Conservation (phyloP, 2,329 filamentous ascomycete genomes). For the Aspergillus sp. region DNA sequence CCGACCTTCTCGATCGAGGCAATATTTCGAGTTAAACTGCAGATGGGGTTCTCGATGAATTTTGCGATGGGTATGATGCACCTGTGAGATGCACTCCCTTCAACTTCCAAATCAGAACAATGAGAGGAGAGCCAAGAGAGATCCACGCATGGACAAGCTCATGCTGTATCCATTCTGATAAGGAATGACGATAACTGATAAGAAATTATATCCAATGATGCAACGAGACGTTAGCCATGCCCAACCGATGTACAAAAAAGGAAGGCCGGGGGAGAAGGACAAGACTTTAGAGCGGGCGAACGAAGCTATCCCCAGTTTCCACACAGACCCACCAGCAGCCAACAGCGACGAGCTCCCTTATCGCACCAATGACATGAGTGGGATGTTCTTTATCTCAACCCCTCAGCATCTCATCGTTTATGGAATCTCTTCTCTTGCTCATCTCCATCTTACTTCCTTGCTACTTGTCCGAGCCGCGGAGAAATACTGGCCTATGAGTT, state of each 20-base stretch:
- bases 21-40: not conserved
- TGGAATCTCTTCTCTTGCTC: not conserved
- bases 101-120: conserved; percentile 9
- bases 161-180: not conserved
- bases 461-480: not conserved
- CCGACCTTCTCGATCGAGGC: conserved; percentile 12
- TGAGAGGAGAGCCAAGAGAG: not conserved
- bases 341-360: conserved; percentile 2
- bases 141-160: not conserved
- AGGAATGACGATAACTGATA: not conserved
- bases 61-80: not conserved
- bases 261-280: conserved; percentile 21
- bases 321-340: not conserved
- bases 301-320: conserved; percentile 1
- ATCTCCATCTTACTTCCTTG: not conserved
- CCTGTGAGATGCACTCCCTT: not conserved
- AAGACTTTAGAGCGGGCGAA: not conserved
- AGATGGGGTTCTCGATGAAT: not conserved
- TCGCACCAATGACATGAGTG: conserved; percentile 6
- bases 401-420: not conserved
- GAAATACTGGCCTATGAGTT: not conserved
- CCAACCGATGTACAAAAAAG: conserved; percentile 15
- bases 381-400: not conserved
- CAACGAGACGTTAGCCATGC: no score
- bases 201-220: not conserved